Evolutionary conservation across 345 rosid species (phyloP).

Genomic region (Eucalyptus tenuipes): DNA sequence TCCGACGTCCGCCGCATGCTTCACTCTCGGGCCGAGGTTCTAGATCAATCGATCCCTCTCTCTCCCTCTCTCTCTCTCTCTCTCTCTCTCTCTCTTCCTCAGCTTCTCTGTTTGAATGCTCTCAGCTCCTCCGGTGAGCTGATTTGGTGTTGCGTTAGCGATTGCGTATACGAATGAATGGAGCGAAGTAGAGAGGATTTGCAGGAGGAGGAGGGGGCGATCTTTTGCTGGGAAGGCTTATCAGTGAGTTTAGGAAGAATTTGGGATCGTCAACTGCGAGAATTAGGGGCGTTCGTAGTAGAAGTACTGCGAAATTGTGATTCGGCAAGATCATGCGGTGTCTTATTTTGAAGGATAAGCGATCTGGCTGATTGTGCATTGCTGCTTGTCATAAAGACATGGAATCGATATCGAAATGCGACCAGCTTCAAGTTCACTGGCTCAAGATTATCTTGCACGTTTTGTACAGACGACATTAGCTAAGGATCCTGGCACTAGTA

Average conservation of each 20-base stretch:
- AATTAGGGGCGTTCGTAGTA: not conserved
- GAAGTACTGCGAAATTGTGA: not conserved
- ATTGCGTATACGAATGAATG: not conserved
- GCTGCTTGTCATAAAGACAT: not conserved
- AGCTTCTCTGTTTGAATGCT: not conserved
- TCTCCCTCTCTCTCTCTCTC: not conserved
- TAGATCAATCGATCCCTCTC: not conserved
- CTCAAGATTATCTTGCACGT: not conserved
- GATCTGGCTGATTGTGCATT: not conserved
- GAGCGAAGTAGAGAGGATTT: not conserved
- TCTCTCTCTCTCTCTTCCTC: not conserved
- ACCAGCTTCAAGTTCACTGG: not conserved
- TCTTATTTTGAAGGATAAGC: not conserved
- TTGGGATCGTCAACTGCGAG: not conserved
- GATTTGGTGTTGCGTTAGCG: not conserved
- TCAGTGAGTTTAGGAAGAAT: not conserved
- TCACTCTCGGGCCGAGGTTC: conserved; percentile 95
- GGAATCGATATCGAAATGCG: not conserved
- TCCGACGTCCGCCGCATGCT: conserved; percentile 92
- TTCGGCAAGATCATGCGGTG: not conserved
- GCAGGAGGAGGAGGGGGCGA: not conserved
- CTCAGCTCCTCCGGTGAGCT: not conserved
- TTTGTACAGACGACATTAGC: not conserved
- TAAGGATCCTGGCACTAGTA: not conserved
- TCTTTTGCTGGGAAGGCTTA: not conserved